Base-by-base conservation (phyloP, 257 asterid genomes). In the Nicotiana undulata region DNA sequence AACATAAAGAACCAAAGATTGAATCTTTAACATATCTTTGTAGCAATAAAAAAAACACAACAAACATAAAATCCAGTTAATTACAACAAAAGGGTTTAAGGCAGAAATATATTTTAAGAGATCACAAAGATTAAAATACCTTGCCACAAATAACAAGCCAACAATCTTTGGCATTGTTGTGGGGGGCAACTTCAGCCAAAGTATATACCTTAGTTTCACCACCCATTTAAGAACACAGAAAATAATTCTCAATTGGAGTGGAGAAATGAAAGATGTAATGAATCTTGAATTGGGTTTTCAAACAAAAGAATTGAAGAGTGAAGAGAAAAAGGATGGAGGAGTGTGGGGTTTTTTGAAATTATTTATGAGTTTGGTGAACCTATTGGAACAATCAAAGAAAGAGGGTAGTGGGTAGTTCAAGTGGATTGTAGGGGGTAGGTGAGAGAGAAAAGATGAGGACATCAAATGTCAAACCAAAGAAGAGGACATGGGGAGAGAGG, bases 101-200 rank as follows among this genome's bases (percentile, higher is more conserved):
- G 68, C 6, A 44, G 0, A 24, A 6, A 31, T 31, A 1, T 24
- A 24, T 1, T 24, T 12, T 11, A 8, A 61, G 34, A 61, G 18
- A 16, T 61, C 18, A 17, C 5, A 67, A 0, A 68, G 76, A 37
- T 12, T 63, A 26, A 51, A 37, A 3, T 52, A 80, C 83, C 83
- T 80, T 80, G 79, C 60, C 83, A 80, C 34, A 28, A 40, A 80
- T 80, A 11, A 80, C 56, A 16, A 80, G 79, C 83, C 83, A 80
- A 67, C 83, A 80, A 52, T 80, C 83, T 31, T 80, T 80, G 28
- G 15, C n/a, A 76, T 53, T 68, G 83, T 80, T 80, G 79, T 80
- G 83, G 26, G 63, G 49, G 4, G 79, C 53, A 0, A 64, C 83
- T 31, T 80, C 83, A 7, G 78, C 46, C 68, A 80, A 56, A 68